Evolutionary conservation across 495 filamentous ascomycete genomes (phyloP), one percentile per base, ranked within the genome.

Genomic region (Staphylotrichum tortipilum): DNA sequence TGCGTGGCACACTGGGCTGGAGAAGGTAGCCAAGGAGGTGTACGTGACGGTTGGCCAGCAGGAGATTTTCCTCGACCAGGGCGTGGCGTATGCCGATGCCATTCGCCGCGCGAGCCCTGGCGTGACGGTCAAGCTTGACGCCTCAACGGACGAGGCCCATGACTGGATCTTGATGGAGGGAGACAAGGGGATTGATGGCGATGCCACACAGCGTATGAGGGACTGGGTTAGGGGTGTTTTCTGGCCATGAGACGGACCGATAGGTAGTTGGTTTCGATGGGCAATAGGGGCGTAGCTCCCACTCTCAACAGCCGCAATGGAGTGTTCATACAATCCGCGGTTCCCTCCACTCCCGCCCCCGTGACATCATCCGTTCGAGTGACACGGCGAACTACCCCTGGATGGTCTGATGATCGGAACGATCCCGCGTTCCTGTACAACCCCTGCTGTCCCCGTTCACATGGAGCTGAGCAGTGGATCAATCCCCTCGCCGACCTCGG

Each of bases 101-200:
- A 19, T 62, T 8, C 39, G 52, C 14, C 17, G 37, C 18, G 40
- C 24, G 5, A 58, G 48, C 21, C 31, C 43, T 3, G 49, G 31
- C 33, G 11, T 52, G 10, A 33, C 50, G 15, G 50, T 62, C 11
- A 30, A 15, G 44, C 22, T 64, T 6, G 51, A 58, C 17, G 31
- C 58, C 11, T 19, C 19, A 10, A 43, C 34, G 30, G 39, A 54
- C 1, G 55, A 58, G 44, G 59, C 57, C 5, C 59, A 65, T 23
- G 57, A 65, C 18, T 62, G 59, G 54, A 50, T 61, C 10, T 17
- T 59, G 28, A 11, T 60, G 26, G 59, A 65, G 34, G 59, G 54
- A 7, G 34, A 31, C 19, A 23, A 31, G 17, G 38, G 31, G 12
- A 15, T 44, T 1, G 52, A 55, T 17, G 61, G 61, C 17, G 40